Conservation (phyloP, 2,329 filamentous ascomycete genomes). For the Neoscytalidium dimidiatum region DNA sequence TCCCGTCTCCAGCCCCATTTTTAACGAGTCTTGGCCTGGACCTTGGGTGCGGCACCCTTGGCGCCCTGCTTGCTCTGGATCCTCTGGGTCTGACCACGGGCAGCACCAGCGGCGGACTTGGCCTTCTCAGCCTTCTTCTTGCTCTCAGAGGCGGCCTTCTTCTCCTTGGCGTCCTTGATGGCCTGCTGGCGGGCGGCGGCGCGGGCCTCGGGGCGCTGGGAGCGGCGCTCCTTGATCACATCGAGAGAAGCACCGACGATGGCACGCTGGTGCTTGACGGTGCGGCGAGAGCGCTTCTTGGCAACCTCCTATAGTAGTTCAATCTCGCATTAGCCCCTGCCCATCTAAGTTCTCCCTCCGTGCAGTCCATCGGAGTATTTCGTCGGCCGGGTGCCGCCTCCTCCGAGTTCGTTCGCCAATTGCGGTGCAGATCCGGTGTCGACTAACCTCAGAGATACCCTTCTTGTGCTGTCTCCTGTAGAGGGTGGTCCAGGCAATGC, state of each 20-base stretch:
- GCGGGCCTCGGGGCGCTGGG: slow-evolving; percentile 92
- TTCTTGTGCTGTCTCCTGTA: slow-evolving; percentile 99
- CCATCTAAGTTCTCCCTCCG: not conserved
- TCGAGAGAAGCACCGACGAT: slow-evolving; percentile 99
- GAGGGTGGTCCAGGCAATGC: slow-evolving; percentile 97
- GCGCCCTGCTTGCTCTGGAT: slow-evolving; percentile 96
- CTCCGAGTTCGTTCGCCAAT: not conserved
- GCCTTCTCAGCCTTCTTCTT: slow-evolving; percentile 99
- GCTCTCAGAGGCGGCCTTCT: slow-evolving; percentile 84
- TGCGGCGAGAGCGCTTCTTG: slow-evolving; percentile 98
- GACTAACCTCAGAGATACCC: slow-evolving; percentile 98
- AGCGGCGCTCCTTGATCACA: slow-evolving; percentile 98
- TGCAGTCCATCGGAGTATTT: not conserved
- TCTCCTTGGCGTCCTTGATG: slow-evolving; percentile 98
- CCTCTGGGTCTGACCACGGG: slow-evolving; percentile 76
- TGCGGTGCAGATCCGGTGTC: not conserved
- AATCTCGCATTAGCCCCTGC: slow-evolving; percentile 19
- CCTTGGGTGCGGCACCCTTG: slow-evolving; percentile 86
- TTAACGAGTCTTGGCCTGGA: slow-evolving; percentile 85
- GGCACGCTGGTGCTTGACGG: slow-evolving; percentile 97
- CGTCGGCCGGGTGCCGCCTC: not conserved
- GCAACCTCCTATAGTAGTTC: slow-evolving; percentile 78
- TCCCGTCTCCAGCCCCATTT: slow-evolving; percentile 1
- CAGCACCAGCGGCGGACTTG: slow-evolving; percentile 74
- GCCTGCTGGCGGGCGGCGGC: slow-evolving; percentile 84